Percentiles rank a stretch among this genome's conserved stretches.
These are phyloP conservation scores for Blastocladiella britannica DNA, from an alignment of 192 early-diverging fungal species.

Conservation along the genomic window DNA sequence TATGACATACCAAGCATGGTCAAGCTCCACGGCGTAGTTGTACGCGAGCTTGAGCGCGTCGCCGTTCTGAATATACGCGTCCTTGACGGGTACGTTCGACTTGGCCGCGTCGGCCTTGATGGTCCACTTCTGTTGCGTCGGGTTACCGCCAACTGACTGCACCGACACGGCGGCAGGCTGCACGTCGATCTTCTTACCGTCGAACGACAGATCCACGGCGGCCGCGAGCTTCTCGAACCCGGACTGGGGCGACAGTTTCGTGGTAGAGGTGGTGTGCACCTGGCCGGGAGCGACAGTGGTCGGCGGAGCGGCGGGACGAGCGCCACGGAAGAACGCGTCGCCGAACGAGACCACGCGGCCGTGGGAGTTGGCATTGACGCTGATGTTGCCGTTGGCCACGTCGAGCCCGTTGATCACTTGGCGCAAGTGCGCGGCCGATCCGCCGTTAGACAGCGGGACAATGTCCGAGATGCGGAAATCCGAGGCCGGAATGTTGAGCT, in stretches of 20 bases:
- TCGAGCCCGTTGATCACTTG: conserved; percentile 47
- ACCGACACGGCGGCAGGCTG: not conserved
- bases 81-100: conserved; percentile 29
- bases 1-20: conserved; percentile 59
- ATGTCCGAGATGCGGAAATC: not conserved
- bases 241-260: not conserved
- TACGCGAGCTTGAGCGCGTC: conserved; percentile 48
- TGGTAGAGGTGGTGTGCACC: not conserved
- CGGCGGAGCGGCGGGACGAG: not conserved
- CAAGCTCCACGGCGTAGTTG: conserved; percentile 57
- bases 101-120: not conserved
- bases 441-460: conserved; percentile 16
- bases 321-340: conserved; percentile 7
- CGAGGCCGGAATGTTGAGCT: not conserved
- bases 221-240: not conserved
- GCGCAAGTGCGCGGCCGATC: conserved; percentile 69
- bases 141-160: too few species aligned
- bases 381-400: conserved; percentile 65
- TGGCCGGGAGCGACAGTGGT: not conserved
- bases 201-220: not conserved
- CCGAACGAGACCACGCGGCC: conserved; percentile 14
- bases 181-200: not conserved
- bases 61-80: conserved; percentile 42
- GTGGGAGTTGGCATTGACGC: conserved; percentile 41
- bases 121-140: not conserved